These are phyloP conservation scores for Crithidia fasciculata DNA, from an alignment of 208 protist genomes.

Conservation along the genomic window DNA sequence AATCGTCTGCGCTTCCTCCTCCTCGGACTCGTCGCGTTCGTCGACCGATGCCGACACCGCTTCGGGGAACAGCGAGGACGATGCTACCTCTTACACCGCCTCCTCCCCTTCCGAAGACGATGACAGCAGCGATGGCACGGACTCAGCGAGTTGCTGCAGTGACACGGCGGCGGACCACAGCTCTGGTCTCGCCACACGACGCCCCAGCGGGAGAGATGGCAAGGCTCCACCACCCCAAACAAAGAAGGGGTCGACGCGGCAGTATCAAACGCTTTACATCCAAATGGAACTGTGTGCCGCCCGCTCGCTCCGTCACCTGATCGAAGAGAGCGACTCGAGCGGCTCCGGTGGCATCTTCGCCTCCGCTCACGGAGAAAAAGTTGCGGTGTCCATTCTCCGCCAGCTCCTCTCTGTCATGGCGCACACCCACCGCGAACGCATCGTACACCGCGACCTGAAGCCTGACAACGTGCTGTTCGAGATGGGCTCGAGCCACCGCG, in stretches of 20 bases:
- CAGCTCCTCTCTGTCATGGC: slow-evolving; percentile 78
- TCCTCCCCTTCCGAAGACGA: background rate
- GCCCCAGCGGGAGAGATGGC: background rate
- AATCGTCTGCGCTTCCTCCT: slow-evolving; percentile 19
- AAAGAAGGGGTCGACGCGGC: background rate
- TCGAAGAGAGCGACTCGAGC: slow-evolving; percentile 65
- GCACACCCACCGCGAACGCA: slow-evolving; percentile 75
- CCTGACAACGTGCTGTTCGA: slow-evolving; percentile 87
- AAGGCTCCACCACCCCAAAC: too few relatives aligned
- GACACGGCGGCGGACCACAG: background rate
- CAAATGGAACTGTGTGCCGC: slow-evolving; percentile 89
- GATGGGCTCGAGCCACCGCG: slow-evolving; percentile 43
- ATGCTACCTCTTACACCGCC: background rate
- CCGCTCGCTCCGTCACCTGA: slow-evolving; percentile 70
- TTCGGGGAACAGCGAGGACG: slow-evolving; percentile 6
- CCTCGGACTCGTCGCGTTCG: slow-evolving; percentile 11
- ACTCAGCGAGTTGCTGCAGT: background rate
- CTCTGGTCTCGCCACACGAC: background rate
- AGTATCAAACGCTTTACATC: slow-evolving; percentile 82
- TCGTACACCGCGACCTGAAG: slow-evolving; percentile 87
- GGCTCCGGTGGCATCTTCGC: slow-evolving; percentile 44
- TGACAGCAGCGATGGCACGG: slow-evolving; percentile 1
- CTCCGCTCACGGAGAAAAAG: slow-evolving; percentile 57
- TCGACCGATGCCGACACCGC: slow-evolving; percentile 7
- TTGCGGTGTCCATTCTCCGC: slow-evolving; percentile 73